Evolutionary conservation across 495 filamentous ascomycete genomes (phyloP).

Genomic region (Penicillium mononematosum): DNA sequence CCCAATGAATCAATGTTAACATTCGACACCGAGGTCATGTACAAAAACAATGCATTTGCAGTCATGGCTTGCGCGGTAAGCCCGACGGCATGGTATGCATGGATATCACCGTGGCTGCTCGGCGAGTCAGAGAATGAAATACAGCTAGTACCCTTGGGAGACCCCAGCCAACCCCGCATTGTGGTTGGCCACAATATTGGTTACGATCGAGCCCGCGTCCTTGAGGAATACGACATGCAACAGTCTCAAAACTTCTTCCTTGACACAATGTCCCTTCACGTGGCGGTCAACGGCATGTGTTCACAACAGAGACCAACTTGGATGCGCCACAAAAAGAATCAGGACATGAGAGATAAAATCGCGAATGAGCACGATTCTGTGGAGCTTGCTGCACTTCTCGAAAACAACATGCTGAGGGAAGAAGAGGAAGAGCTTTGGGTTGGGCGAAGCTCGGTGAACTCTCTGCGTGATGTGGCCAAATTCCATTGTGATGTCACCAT

Average conservation of each 20-base stretch:
- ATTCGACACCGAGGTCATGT: slow-evolving; percentile 98
- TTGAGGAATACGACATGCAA: slow-evolving; percentile 82
- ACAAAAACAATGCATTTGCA: slow-evolving; percentile 83
- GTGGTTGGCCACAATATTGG: slow-evolving; percentile 95
- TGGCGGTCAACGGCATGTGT: slow-evolving; percentile 98
- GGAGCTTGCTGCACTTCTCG: slow-evolving; percentile 70
- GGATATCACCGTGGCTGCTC: slow-evolving; percentile 94
- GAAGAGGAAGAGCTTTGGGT: slow-evolving; percentile 96
- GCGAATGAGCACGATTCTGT: slow-evolving; percentile 64
- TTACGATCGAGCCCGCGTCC: slow-evolving; percentile 84
- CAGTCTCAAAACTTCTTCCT: slow-evolving; percentile 85
- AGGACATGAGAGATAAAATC: slow-evolving; percentile 79
- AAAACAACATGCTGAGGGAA: slow-evolving; percentile 63
- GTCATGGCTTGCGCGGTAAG: slow-evolving; percentile 95
- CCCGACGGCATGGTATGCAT: slow-evolving; percentile 90
- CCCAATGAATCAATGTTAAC: slow-evolving; percentile 79
- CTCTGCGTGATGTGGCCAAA: slow-evolving; percentile 90
- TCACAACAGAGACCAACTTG: slow-evolving; percentile 93
- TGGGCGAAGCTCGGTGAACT: slow-evolving; percentile 90
- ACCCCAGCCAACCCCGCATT: slow-evolving; percentile 65
- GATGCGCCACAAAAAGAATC: slow-evolving; percentile 91
- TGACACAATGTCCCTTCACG: slow-evolving; percentile 98
- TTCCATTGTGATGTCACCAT: slow-evolving; percentile 92
- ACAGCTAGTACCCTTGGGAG: slow-evolving; percentile 84
- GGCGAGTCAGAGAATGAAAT: slow-evolving; percentile 71